Base-by-base conservation (phyloP, 2,329 filamentous ascomycete genomes). In the Arachnomyces sp. region DNA sequence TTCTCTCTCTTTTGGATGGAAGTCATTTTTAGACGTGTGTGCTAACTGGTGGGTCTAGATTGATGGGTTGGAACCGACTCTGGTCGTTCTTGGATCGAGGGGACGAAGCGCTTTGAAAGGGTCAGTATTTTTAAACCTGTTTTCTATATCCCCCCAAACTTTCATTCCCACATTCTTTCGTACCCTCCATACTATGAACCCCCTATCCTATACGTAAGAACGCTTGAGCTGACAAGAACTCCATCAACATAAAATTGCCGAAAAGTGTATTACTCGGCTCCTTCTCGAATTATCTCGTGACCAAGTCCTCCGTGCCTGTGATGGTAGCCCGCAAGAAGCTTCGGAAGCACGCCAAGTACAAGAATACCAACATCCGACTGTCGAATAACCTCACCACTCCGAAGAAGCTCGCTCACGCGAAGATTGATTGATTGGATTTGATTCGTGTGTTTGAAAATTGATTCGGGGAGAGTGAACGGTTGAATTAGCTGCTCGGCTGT, bases 201-300 rank as follows among this genome's bases (percentile, higher is more conserved):
- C 5, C 28, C 7, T 38, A 17, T 14, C 28, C 28, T 3, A 12
- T 3, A 17, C 12, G 7, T 9, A 14, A 31, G 46, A 38, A 43
- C 31, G 7, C 34, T 9, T 11, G 16, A 25, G 21, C 21, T 25
- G 21, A 25, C 21, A 25, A 25, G 21, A 5, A 25, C 21, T 9
- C 21, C 21, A 9, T 25, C 21, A 25, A 25, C 21, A 25, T 25
- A 25, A 25, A 25, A 25, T 11, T 11, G 28, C 31, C 8, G 4
- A 39, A 35, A 52, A 93, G 89, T 57, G 90, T 95, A 15, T 82
- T 98, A 45, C 75, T 98, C 21, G 92, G 92, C 17, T 95, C 89
- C 0, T 96, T 98, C 64, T 94, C 86, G 45, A 96, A 96, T 60
- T 98, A 98, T 57, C 74, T 98, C 6, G 89, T 98, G 25, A 94